Base-by-base conservation (phyloP, 140 eudicot genomes). In the Stevia rebaudiana region DNA sequence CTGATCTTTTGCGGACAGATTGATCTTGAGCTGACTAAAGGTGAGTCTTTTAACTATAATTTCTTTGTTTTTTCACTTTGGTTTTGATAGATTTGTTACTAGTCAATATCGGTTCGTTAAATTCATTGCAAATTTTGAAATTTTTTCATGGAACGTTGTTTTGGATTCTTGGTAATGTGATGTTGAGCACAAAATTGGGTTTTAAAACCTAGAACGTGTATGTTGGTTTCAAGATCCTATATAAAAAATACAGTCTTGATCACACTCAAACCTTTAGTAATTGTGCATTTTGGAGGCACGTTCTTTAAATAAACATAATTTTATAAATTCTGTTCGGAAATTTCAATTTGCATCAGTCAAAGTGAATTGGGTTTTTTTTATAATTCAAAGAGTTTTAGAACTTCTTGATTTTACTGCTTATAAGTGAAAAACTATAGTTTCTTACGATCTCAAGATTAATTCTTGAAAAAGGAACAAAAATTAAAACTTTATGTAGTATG, bases 1-100 rank as follows among this genome's bases (percentile, higher is more conserved):
- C 47, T 55, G 2, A 11, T 69, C 47, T 17, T 42, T 11, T 53
- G 17, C 61, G 22, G 47, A 49, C 47, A n/a, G 53, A 36, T 60
- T 68, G 64, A 43, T 57, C 62, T 74, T 66, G 8, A 58, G 57
- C 60, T 68, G 13, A 68, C 36, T 41, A 40, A 48, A 52, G 75
- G 80, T 68, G 60, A 51, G 43, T 56, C 6, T 41, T 58, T 44
- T 46, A 42, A 10, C 16, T 35, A 36, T 48, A 19, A 1, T 23
- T 65, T 54, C 3, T 13, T 30, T 18, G 10, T 47, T 21, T 25
- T 68, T 52, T 41, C 40, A 35, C 36, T 18, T 15, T 43, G 54
- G 44, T 61, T 36, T 36, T 36, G 60, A 43, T 65, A 15, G 56
- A 58, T 64, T 58, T 65, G 15, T 71, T 61, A 28, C 46, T 1